Base-by-base conservation (phyloP, 495 filamentous ascomycete genomes). In the Penicillium flavigenum region DNA sequence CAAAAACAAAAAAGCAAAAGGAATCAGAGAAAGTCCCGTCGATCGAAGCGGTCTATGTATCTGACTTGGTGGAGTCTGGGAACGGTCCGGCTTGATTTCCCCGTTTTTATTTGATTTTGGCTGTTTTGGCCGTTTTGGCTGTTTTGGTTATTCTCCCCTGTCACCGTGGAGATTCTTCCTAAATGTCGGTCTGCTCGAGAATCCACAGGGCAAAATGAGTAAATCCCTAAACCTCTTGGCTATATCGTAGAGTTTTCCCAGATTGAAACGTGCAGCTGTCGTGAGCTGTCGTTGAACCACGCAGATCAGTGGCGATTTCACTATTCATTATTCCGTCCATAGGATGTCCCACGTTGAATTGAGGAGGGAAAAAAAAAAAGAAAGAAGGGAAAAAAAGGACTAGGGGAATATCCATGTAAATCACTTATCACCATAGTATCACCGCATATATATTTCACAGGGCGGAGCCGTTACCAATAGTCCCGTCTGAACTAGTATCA, bases 11-110 rank as follows among this genome's bases (percentile, higher is more conserved):
- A 20, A 10, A 41, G 4, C 11, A 9, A 31, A 48, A 11, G 29
- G 27, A 48, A 34, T 11, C 20, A 29, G 24, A n/a, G 24, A 47
- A 42, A 39, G 24, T 53, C 63, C 57, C 63, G 60, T 56, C 61
- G 63, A 66, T 68, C 61, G 61, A 64, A 56, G 53, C 58, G 60
- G 65, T 60, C 63, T 66, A 26, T 26, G 24, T 26, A 57, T 49
- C 34, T 16, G 16, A 38, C 49, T 19, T 38, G 11, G 54, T 64
- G 66, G 63, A 17, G 61, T 58, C 60, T 63, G 60, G 56, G 46
- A 68, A 66, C 65, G 65, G 65, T 62, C 65, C 65, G 59, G 56
- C 51, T 42, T 60, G 62, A 29, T 47, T 47, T 36, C 36, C 48
- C 61, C 63, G 22, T 24, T 24, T 24, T 32, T 56, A 27, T 64